Evolutionary conservation across 805 yeast genomes (phyloP), one percentile per base, ranked within the genome.

Genomic region (Wickerhamomyces bisporus): DNA sequence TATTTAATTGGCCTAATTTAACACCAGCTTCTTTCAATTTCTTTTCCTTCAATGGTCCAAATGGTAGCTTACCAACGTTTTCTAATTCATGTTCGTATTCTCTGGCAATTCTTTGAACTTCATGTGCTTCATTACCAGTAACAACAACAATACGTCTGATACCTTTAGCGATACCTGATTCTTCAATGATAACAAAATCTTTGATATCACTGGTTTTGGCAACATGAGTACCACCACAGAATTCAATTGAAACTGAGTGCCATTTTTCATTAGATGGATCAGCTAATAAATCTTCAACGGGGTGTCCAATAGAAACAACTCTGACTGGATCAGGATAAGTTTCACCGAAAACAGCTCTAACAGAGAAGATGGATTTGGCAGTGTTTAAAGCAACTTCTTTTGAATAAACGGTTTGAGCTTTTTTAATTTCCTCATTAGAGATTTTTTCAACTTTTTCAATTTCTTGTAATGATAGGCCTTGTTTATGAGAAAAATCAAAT

Each of bases 141-240:
- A 93, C 96, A 20, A 96, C 98, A 41, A 93, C 96, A 60, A 93
- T 85, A 73, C 99, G 86, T 68, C 99, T 81, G 46, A 88, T 87
- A 66, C 99, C 99, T 70, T 93, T 93, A 44, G 98, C 98, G 62
- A 93, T 93, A 65, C 98, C 98, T 47, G 86, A 77, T 66, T 93
- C 99, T 70, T 93, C 99, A 45, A 83, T 70, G 38, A 93, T 75
- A 26, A 93, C 86, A 48, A 93, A 76, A 50, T 86, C 91, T 62
- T 88, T 88, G 60, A 93, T 93, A 43, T 91, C 98, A 44, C 91
- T 84, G 15, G 98, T 91, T 64, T 84, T 82, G 35, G 77, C 73
- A 49, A 93, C 96, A 57, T 93, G 99, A 11, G 98, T 93, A 66
- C 99, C 99, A 67, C 99, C 99, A 68, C 99, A 93, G 73, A 93